These are phyloP conservation scores for Tuber indicum DNA, from an alignment of 495 filamentous ascomycete genomes.

Conservation along the genomic window DNA sequence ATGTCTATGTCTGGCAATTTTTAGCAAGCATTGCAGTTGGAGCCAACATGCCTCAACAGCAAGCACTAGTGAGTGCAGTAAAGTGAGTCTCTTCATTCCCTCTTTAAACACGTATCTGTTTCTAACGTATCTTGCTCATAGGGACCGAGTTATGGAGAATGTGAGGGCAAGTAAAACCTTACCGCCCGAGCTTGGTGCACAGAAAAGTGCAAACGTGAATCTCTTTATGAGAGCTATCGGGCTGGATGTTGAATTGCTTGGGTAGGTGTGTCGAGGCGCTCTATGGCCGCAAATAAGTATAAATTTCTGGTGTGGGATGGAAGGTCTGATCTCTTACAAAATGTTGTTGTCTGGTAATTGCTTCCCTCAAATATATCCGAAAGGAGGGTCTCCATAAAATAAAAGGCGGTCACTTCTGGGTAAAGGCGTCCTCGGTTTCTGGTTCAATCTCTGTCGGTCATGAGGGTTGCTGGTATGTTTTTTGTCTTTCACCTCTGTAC, in stretches of 20 bases:
- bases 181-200: conserved; percentile 71
- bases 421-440: conserved; percentile 1
- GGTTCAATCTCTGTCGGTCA: background rate
- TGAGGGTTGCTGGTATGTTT: background rate
- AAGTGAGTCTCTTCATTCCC: conserved; percentile 54
- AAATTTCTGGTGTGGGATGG: background rate
- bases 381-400: background rate
- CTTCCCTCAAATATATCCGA: background rate
- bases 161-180: conserved; percentile 78
- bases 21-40: conserved; percentile 88
- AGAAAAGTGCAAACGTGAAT: conserved; percentile 84
- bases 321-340: background rate
- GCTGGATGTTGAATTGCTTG: conserved; percentile 87
- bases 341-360: background rate
- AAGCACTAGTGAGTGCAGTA: conserved; percentile 84
- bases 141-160: conserved; percentile 95
- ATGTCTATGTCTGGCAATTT: conserved; percentile 97
- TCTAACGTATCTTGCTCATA: conserved; percentile 30
- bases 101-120: background rate
- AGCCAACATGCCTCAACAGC: conserved; percentile 86
- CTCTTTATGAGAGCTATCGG: conserved; percentile 98
- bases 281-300: background rate
- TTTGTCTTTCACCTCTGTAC: background rate
- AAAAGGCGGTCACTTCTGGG: background rate
- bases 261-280: conserved; percentile 44